Conservation (phyloP, 1,284 basidiomycete genomes). For the Leccinum pachyderme region DNA sequence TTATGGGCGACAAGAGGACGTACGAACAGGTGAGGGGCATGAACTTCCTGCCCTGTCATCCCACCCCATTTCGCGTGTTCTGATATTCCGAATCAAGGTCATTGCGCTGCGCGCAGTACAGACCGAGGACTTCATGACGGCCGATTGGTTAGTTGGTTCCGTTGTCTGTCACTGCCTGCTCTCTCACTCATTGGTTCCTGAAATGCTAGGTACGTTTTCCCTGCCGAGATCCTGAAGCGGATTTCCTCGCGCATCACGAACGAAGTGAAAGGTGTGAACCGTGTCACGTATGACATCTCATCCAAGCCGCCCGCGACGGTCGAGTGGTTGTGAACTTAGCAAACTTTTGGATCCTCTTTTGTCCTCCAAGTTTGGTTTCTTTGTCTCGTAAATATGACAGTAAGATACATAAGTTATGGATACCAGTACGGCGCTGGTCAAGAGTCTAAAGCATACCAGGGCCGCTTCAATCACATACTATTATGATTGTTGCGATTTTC, state of each 20-base stretch:
- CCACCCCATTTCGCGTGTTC: not conserved
- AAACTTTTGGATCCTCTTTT: not conserved
- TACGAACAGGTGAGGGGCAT: constrained; percentile 83
- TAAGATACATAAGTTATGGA: not conserved
- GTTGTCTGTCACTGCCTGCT: not conserved
- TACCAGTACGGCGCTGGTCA: not conserved
- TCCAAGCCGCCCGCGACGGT: constrained; percentile 90
- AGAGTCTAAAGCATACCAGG: not conserved
- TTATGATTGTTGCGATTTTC: not conserved
- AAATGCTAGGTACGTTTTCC: constrained; percentile 82
- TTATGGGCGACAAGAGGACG: constrained; percentile 96
- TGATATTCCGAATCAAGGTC: constrained; percentile 47
- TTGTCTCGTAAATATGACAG: not conserved
- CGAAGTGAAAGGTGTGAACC: constrained; percentile 92
- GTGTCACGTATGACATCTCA: constrained; percentile 95
- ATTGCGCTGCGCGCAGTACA: constrained; percentile 90
- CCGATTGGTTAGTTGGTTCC: constrained; percentile 70
- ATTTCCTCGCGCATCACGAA: constrained; percentile 98
- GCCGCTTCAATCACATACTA: too few species aligned
- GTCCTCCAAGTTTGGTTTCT: not conserved
- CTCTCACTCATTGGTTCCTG: not conserved
- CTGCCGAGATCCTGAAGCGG: constrained; percentile 84
- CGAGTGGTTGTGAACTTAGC: constrained; percentile 42
- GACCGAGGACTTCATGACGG: constrained; percentile 97
- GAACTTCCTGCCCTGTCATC: not conserved